Evolutionary conservation across 495 filamentous ascomycete genomes (phyloP).

Genomic region (Hypoxylon fuscum): DNA sequence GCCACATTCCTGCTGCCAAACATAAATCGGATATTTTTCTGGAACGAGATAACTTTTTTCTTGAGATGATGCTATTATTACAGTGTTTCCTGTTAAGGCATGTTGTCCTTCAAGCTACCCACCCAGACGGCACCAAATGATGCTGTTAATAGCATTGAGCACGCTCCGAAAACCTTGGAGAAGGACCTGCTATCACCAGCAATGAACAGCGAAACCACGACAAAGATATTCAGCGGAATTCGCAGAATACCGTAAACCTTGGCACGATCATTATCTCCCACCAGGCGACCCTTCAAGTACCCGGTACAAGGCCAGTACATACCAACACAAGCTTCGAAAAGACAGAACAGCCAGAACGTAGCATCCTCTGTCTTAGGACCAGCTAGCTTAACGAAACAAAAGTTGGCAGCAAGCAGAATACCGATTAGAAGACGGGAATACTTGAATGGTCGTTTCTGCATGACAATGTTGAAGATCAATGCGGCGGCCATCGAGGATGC

Average conservation of each 20-base stretch:
- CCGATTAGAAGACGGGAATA: conserved; percentile 49
- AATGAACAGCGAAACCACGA: conserved; percentile 57
- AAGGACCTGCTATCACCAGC: conserved; percentile 52
- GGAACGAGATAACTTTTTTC: too few relatives aligned
- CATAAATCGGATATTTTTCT: neutral
- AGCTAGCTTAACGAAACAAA: conserved; percentile 53
- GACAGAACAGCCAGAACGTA: conserved; percentile 62
- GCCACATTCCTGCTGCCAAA: too few relatives aligned
- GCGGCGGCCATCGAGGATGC: conserved; percentile 61
- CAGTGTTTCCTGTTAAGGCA: conserved; percentile 22
- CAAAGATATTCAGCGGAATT: conserved; percentile 64
- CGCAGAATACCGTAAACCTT: conserved; percentile 60
- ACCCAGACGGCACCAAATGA: conserved; percentile 42
- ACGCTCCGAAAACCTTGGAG: conserved; percentile 47
- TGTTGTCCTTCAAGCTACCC: conserved; percentile 37
- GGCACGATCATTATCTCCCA: conserved; percentile 60
- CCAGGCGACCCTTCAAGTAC: conserved; percentile 56
- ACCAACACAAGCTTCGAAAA: conserved; percentile 63
- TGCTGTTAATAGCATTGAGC: conserved; percentile 47
- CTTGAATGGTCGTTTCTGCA: conserved; percentile 34
- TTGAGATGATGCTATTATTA: too few relatives aligned
- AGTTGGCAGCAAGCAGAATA: conserved; percentile 46
- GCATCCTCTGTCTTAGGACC: conserved; percentile 50
- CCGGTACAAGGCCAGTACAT: conserved; percentile 64
- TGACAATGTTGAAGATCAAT: conserved; percentile 53